Percentiles rank a stretch among this genome's conserved stretches.
Conservation (phyloP, 345 rosid genomes). For the Ailanthus altissimus region DNA sequence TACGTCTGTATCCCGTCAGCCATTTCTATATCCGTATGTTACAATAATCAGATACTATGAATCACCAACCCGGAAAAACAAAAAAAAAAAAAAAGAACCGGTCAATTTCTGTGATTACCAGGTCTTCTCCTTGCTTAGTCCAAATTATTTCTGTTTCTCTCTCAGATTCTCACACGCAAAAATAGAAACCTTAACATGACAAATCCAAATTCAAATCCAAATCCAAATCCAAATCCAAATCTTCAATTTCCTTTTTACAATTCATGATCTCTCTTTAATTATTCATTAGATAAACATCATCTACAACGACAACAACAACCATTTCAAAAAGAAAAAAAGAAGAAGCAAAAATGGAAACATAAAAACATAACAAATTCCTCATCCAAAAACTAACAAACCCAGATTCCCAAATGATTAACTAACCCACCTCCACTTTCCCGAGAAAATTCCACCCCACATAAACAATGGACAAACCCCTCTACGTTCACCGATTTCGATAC, state of each 20-base stretch:
- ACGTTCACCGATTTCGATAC: slow-evolving; percentile 24
- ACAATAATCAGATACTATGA: too few species aligned
- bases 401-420: neutral
- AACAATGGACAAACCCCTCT: slow-evolving; percentile 33
- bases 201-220: too few species aligned
- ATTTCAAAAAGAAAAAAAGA: neutral
- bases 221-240: neutral
- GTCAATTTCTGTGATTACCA: neutral
- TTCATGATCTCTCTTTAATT: neutral
- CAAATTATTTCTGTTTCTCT: neutral
- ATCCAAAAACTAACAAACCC: neutral
- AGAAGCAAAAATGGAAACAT: neutral
- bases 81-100: too few species aligned
- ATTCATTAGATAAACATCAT: neutral
- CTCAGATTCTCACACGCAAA: neutral
- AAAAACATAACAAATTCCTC: neutral
- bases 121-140: neutral
- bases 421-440: neutral
- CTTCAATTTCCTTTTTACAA: neutral
- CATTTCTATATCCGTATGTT: too few species aligned
- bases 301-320: neutral
- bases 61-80: too few species aligned
- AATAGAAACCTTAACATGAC: neutral
- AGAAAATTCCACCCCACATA: neutral
- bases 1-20: too few species aligned